Evolutionary conservation across 352 stramenopile species (phyloP).

Genomic region (Globisporangium acanthophoron): DNA sequence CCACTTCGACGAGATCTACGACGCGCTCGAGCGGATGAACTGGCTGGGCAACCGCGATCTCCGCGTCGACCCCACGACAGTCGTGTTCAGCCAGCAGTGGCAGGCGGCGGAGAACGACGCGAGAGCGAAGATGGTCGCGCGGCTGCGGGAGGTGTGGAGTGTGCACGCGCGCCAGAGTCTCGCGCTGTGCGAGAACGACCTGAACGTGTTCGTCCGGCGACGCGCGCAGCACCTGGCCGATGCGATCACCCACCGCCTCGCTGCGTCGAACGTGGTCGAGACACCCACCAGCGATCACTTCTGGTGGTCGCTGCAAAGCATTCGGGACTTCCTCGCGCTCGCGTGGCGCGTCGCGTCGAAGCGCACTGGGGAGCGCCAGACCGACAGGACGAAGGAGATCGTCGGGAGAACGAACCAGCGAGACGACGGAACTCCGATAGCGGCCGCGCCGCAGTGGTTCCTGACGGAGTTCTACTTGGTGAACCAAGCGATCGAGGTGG

Average conservation of each 20-base stretch:
- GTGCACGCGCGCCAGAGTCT: conserved; percentile 27
- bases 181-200: conserved; percentile 43
- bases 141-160: conserved; percentile 29
- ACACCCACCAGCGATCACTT: conserved; percentile 1
- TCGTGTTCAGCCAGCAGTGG: conserved; percentile 14
- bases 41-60: conserved; percentile 29
- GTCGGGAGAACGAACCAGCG: not conserved
- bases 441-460: conserved; percentile 16
- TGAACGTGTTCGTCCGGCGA: conserved; percentile 40
- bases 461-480: conserved; percentile 42
- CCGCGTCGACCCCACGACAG: conserved; percentile 15
- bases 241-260: conserved; percentile 18
- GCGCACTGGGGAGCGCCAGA: conserved; percentile 11
- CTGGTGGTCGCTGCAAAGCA: conserved; percentile 19
- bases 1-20: conserved; percentile 33
- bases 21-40: conserved; percentile 18
- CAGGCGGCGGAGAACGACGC: conserved; percentile 1
- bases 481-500: conserved; percentile 24
- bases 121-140: not conserved
- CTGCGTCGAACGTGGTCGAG: too few relatives aligned
- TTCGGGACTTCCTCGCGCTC: conserved; percentile 38
- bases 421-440: too few relatives aligned
- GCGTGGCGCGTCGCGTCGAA: conserved; percentile 36
- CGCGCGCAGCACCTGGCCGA: conserved; percentile 18
- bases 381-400: not conserved